Percentiles rank a stretch among this genome's conserved stretches.
These are phyloP conservation scores for Fraxinus quadrangulata DNA, from an alignment of 257 asterid genomes.

Conservation along the genomic window DNA sequence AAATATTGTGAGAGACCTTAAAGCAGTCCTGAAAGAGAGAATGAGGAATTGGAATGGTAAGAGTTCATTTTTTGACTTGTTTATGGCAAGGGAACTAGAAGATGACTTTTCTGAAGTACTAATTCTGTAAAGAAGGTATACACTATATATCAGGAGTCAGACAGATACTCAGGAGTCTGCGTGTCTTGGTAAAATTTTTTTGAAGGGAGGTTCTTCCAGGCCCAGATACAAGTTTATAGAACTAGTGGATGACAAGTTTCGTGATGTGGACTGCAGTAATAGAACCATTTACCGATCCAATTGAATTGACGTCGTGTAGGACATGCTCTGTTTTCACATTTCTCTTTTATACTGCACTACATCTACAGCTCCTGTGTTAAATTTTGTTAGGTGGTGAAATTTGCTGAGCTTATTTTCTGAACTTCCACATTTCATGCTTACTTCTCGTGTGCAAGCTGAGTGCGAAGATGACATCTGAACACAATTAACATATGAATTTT, in stretches of 20 bases:
- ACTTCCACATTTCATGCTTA: conserved; percentile 18
- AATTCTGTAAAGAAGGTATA: background rate
- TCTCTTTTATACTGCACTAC: background rate
- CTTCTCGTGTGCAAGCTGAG: background rate
- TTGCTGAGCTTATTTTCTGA: conserved; percentile 13
- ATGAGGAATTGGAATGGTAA: conserved; percentile 6
- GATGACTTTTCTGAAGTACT: background rate
- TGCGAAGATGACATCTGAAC: background rate
- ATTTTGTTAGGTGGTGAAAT: conserved; percentile 14
- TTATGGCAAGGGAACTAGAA: conserved; percentile 6
- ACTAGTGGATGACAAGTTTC: background rate
- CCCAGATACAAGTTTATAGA: background rate
- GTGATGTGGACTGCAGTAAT: background rate
- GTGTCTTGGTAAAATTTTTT: background rate
- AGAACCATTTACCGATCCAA: background rate
- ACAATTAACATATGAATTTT: conserved; percentile 21
- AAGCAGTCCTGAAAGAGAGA: background rate
- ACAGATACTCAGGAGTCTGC: background rate
- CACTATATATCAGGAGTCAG: background rate
- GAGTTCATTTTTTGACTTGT: background rate
- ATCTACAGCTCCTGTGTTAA: background rate
- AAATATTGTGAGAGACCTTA: conserved; percentile 7
- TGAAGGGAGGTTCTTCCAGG: conserved; percentile 18
- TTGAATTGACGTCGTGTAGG: background rate
- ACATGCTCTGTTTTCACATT: conserved; percentile 9